Base-by-base conservation (phyloP, 805 yeast genomes). In the Blastobotrys chiropterorum region DNA sequence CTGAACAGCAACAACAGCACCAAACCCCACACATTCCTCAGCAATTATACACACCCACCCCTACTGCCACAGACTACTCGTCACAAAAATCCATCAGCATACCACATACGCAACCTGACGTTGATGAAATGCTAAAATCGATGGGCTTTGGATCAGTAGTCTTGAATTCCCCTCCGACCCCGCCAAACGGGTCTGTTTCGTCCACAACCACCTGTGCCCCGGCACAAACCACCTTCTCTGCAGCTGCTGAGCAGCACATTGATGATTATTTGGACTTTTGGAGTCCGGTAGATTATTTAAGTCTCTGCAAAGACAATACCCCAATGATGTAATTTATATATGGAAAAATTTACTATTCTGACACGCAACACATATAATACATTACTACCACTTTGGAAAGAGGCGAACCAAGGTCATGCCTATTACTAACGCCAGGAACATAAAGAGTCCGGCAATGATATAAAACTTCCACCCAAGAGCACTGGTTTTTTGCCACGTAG, bases 401-500 rank as follows among this genome's bases (percentile, higher is more conserved):
- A 67, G 53, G 50, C 69, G 66, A 47, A 71, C 62, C 2, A 72
- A 51, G 8, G 67, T 56, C 68, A 71, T 61, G 16, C 67, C 71
- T 4, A 58, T 57, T 2, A 67, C 31, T 8, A 70, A 60, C 3
- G 67, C 61, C 5, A 61, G 53, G 11, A 67, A 50, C 57, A 72
- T 62, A 46, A 72, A 70, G 14, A 62, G 47, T n/a, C 56, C 56
- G 8, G 74, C 67, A 50, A 52, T 55, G 39, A 72, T 59, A 54
- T 72, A 72, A 53, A 71, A 72, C 66, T 61, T 59, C 69, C 70
- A 70, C 6, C 76, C 72, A 16, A 72, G 59, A 15, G 72, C 72
- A 3, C 66, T 60, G 3, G 63, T 52, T 4, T 58, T 47, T 19
- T 71, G 63, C 60, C 70, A 72, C 54, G 61, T 56, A 44, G 55